Evolutionary conservation across 73 alveolate species (phyloP), one percentile per base, ranked within the genome.

Genomic region (Paramecium bursaria): DNA sequence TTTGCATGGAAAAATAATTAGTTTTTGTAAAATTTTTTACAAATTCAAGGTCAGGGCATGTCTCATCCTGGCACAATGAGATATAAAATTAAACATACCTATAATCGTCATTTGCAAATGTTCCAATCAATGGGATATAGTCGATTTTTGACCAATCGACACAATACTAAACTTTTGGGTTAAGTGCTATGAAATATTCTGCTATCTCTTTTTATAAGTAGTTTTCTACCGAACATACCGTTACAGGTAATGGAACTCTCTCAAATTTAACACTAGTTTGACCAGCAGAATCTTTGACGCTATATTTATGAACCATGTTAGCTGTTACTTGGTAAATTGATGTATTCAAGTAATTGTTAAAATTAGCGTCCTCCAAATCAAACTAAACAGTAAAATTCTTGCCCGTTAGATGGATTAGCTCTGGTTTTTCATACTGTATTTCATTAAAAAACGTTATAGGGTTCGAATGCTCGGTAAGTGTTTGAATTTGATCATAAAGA

Each of bases 291-390:
- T 39, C 2, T 4, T 15, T 44, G 33, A 9, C 29, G 0, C 11
- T 29, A 39, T 0, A 6, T 47, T 67, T 67, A 21, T 67, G 17
- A 2, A 35, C 55, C 10, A 67, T 6, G 14, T 17, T 21, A 35
- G 82, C 60, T 9, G 15, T 42, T 9, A 67, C 82, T 11, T 39
- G 60, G 44, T 67, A 67, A 67, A 67, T 42, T 39, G 82, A 67
- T 31, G 33, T 57, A 67, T 67, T 57, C 9, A 67, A 39, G 21
- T 67, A 67, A 4, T 53, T 67, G 0, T 67, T 33, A 14, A 19
- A 67, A 26, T 42, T 4, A 14, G 82, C 22, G 27, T 67, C 33
- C 22, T 67, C 33, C 19, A 67, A 42, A 13, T 53, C 60, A 67
- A 67, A 67, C 0, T 53, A 39, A 25, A 67, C 44, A 9, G 82